phyloP scores from a whole-genome alignment of 768 basidiomycete species.

The Leccinum olivaceopallidum region DNA sequence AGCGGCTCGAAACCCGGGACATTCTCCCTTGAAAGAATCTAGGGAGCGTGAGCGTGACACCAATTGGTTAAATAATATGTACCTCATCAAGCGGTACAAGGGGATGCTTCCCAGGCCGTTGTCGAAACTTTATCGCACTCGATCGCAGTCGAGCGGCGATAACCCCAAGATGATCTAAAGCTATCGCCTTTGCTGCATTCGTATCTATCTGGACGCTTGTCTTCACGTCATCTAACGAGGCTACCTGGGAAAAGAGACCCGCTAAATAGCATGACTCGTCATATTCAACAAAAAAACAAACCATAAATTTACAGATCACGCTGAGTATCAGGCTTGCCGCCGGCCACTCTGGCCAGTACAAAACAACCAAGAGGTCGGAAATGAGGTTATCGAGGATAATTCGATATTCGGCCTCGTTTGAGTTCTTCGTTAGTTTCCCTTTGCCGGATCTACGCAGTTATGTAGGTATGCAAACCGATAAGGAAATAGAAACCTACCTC shows the following conservation, averaged over 20 bases:
- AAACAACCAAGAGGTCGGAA: conserved; percentile 80
- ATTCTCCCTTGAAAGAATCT: conserved; percentile 58
- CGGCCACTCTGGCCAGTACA: conserved; percentile 98
- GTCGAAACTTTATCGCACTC: conserved; percentile 36
- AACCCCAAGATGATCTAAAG: conserved; percentile 91
- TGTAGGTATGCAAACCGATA: conserved; percentile 1
- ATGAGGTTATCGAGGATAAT: conserved; percentile 91
- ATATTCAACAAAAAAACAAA: conserved; percentile 32
- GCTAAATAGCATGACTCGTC: background rate
- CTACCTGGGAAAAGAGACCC: conserved; percentile 49
- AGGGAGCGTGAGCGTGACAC: background rate
- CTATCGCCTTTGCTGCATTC: conserved; percentile 85
- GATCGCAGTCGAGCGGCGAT: conserved; percentile 53
- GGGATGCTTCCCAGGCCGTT: conserved; percentile 35
- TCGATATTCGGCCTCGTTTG: conserved; percentile 93
- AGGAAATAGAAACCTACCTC: conserved; percentile 37
- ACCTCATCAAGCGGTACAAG: conserved; percentile 77
- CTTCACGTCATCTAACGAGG: conserved; percentile 82
- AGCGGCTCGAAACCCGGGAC: conserved; percentile 56
- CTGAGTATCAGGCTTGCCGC: conserved; percentile 81
- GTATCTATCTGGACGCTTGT: conserved; percentile 62
- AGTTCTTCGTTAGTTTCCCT: conserved; percentile 83
- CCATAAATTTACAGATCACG: conserved; percentile 86
- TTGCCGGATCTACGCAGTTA: conserved; percentile 66
- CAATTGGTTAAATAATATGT: background rate